Evolutionary conservation across 768 basidiomycete genomes (phyloP).

Genomic region (Serendipita vermifera): DNA sequence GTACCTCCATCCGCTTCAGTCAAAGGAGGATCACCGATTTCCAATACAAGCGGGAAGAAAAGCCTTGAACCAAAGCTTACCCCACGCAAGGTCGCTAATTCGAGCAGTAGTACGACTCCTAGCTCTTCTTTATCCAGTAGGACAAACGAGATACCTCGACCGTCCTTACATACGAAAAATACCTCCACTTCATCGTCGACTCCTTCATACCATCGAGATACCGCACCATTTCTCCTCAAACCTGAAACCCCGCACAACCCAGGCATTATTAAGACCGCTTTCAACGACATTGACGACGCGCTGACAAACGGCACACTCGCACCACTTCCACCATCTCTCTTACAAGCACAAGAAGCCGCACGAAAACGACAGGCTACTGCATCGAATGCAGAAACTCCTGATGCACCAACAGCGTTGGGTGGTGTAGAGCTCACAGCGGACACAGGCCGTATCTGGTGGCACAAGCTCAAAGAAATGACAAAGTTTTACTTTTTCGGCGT

Average conservation of each 20-base stretch:
- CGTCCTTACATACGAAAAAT: no score
- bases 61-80: no score
- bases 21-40: no score
- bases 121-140: no score
- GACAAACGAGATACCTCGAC: no score
- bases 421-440: conserved; percentile 22
- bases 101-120: no score
- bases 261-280: conserved; percentile 36
- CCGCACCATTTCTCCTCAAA: neutral
- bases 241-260: neutral
- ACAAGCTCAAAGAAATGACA: conserved; percentile 26
- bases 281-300: conserved; percentile 53
- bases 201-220: neutral
- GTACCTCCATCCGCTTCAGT: no score
- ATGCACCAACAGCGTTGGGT: conserved; percentile 14
- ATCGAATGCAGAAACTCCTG: neutral
- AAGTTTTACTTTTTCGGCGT: conserved; percentile 79
- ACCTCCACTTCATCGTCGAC: neutral
- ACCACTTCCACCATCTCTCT: conserved; percentile 45
- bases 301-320: conserved; percentile 52
- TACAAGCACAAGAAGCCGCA: conserved; percentile 37
- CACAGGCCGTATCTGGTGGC: conserved; percentile 22
- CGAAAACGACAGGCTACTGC: no score
- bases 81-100: no score
- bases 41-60: no score